Evolutionary conservation across 2,329 filamentous ascomycete genomes (phyloP), one percentile per base, ranked within the genome.

Genomic region (Microascus cirrosus): DNA sequence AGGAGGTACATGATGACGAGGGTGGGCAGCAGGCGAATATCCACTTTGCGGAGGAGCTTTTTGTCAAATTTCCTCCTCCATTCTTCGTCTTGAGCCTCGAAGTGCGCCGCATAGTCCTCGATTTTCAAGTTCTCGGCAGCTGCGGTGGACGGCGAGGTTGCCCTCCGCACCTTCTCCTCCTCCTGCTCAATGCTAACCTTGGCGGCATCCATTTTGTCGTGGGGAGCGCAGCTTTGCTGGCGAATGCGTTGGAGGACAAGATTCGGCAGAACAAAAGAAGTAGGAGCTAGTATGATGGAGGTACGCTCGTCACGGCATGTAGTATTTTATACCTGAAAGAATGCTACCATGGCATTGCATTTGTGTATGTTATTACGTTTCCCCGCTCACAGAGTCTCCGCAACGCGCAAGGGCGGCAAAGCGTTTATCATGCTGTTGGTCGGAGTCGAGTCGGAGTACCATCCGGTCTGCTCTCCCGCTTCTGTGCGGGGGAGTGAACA

Each of bases 1-100:
- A 68, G 53, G 63, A 69, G 25, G 67, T 71, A 54, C 64, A 70
- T 73, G 69, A 77, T 20, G 69, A 74, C 61, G 61, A 65, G 63
- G 55, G 68, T 62, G 13, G 68, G 67, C 28, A 69, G 56, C 52
- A 71, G 63, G 20, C 66, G 59, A 8, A 65, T 54, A 51, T 71
- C 69, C 36, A 70, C 68, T 60, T 71, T 70, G 18, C 66, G 61
- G 34, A 66, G 48, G 6, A 69, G 64, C 18, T 59, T 60, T 35
- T 60, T 65, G 58, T 70, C 65, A 11, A 50, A 50, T 50, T 20
- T n/a, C 22, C 11, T 50, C 12, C 22, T 50, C 45, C 45, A 50
- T 2, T 73, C 67, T 57, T 75, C 45, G 22, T 50, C 45, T 22
- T 50, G 45, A 20, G 45, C 45, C 45, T 50, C 45, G 22, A 50